Conservation (phyloP, 1,284 basidiomycete genomes). For the Pseudozyma flocculosa region DNA sequence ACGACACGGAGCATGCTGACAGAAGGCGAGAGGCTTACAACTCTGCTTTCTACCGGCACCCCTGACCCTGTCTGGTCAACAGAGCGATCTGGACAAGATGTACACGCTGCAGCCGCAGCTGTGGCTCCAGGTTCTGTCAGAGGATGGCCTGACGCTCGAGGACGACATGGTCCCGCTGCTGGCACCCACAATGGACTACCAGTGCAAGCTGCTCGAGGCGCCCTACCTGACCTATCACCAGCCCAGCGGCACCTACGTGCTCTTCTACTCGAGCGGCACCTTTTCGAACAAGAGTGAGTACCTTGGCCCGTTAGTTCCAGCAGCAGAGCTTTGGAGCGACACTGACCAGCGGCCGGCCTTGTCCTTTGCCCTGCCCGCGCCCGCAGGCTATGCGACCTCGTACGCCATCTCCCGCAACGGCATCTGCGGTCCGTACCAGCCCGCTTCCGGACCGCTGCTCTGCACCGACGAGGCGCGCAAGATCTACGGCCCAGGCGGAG, state of each 20-base stretch:
- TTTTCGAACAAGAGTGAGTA: constrained; percentile 26
- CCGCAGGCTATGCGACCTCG: constrained; percentile 32
- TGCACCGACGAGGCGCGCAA: constrained; percentile 26
- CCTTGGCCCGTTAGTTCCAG: too few relatives aligned
- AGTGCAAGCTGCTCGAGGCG: constrained; percentile 36
- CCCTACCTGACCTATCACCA: constrained; percentile 40
- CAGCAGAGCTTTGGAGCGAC: too few relatives aligned
- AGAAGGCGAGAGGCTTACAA: too few relatives aligned
- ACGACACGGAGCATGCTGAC: neutral
- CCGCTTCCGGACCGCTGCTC: constrained; percentile 21
- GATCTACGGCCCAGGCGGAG: constrained; percentile 41
- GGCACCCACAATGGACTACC: constrained; percentile 25
- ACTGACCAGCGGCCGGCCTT: too few relatives aligned
- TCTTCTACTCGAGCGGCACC: constrained; percentile 45
- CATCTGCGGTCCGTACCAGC: constrained; percentile 36
- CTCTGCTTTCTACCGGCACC: too few relatives aligned
- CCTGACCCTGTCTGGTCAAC: neutral
- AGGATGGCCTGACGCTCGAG: constrained; percentile 35
- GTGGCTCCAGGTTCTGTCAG: constrained; percentile 43
- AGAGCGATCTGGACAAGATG: constrained; percentile 28
- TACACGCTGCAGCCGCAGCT: constrained; percentile 38
- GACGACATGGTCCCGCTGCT: constrained; percentile 37
- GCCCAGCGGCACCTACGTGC: constrained; percentile 32
- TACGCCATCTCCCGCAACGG: constrained; percentile 36
- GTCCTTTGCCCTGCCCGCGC: too few relatives aligned